phyloP scores from a whole-genome alignment of 345 rosid species.

The Eutrema japonicum region DNA sequence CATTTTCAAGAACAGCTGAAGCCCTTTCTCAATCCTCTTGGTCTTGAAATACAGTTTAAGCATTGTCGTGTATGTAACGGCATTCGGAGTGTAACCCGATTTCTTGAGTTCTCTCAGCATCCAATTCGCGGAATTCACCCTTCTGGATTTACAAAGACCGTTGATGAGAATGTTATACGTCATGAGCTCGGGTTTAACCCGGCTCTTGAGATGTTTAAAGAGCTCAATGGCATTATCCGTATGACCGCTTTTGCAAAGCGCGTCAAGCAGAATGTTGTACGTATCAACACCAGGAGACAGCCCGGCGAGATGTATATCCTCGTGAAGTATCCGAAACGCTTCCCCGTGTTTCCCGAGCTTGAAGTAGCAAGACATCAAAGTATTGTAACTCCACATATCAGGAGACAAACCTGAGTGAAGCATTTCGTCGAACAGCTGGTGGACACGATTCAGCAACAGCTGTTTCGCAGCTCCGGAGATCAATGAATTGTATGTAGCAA shows the following conservation, averaged over 20 bases:
- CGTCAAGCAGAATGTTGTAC: conserved; percentile 68
- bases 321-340: conserved; percentile 56
- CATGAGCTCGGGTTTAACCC: conserved; percentile 51
- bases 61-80: conserved; percentile 67
- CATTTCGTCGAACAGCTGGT: conserved; percentile 88
- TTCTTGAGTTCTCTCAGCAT: conserved; percentile 56
- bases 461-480: conserved; percentile 61
- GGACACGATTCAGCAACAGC: conserved; percentile 40
- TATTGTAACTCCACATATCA: conserved; percentile 75
- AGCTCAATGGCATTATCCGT: conserved; percentile 53
- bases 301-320: conserved; percentile 45
- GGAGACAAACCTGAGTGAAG: conserved; percentile 54
- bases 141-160: conserved; percentile 70
- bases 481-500: conserved; percentile 68
- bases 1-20: conserved; percentile 58
- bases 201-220: conserved; percentile 54
- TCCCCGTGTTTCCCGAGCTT: conserved; percentile 59
- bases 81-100: conserved; percentile 63
- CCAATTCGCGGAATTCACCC: conserved; percentile 52
- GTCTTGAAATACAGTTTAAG: conserved; percentile 62
- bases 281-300: conserved; percentile 55
- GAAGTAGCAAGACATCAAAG: conserved; percentile 71
- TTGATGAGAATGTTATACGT: conserved; percentile 74
- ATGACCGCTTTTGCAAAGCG: conserved; percentile 72
- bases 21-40: conserved; percentile 55